phyloP scores from a whole-genome alignment of 352 stramenopile species.

The Globisporangium nagaii region DNA sequence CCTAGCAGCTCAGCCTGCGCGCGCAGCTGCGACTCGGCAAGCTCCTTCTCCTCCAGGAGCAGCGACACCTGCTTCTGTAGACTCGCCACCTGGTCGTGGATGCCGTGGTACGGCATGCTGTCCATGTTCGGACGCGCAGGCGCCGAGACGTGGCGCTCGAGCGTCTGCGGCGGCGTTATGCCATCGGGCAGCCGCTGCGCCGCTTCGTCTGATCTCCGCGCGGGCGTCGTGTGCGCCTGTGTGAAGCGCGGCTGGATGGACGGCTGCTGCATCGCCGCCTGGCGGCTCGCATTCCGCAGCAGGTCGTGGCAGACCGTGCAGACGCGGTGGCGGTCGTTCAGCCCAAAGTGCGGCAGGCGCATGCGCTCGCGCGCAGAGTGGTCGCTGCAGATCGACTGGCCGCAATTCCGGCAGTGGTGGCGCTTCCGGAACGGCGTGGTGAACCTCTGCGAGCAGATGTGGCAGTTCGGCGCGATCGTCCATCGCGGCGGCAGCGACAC shows the following conservation, averaged over 20 bases:
- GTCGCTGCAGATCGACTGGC: slow-evolving; percentile 79
- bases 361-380: slow-evolving; percentile 82
- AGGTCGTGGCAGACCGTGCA: slow-evolving; percentile 78
- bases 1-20: slow-evolving; percentile 60
- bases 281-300: slow-evolving; percentile 49
- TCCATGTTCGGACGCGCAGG: slow-evolving; percentile 38
- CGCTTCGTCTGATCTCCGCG: slow-evolving; percentile 55
- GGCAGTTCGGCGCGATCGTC: slow-evolving; percentile 79
- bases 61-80: slow-evolving; percentile 82
- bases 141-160: slow-evolving; percentile 75
- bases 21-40: slow-evolving; percentile 70
- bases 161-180: slow-evolving; percentile 16
- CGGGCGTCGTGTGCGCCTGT: slow-evolving; percentile 1
- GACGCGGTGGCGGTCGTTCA: slow-evolving; percentile 73
- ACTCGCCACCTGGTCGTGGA: slow-evolving; percentile 76
- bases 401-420: slow-evolving; percentile 86
- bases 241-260: slow-evolving; percentile 17
- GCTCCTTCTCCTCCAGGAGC: slow-evolving; percentile 83
- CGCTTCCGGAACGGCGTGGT: slow-evolving; percentile 70
- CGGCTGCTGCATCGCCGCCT: slow-evolving; percentile 19
- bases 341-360: slow-evolving; percentile 75
- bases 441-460: slow-evolving; percentile 84
- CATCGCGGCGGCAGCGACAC: slow-evolving; percentile 77
- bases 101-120: slow-evolving; percentile 27
- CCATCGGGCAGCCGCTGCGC: slow-evolving; percentile 6